Percentiles rank a stretch among this genome's conserved stretches.
phyloP scores from a whole-genome alignment of 23 red algal species.

The Cyanidium caldarium region DNA sequence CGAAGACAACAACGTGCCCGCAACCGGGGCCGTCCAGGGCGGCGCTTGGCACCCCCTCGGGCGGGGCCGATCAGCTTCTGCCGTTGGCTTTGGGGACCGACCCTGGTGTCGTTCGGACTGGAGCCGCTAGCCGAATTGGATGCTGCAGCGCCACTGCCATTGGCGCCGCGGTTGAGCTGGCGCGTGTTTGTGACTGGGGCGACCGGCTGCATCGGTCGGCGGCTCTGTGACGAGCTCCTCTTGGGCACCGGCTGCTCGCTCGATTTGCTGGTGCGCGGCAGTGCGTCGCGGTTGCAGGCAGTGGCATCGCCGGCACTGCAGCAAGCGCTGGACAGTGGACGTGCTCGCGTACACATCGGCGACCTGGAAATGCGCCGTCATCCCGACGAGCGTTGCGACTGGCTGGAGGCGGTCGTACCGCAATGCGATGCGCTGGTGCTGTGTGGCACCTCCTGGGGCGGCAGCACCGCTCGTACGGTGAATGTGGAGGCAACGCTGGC shows the following conservation, averaged over 20 bases:
- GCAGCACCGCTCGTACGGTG: not conserved
- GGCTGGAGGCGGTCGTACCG: not conserved
- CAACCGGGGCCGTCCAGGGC: too few species aligned
- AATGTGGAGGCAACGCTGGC: not conserved
- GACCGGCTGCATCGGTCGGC: not conserved
- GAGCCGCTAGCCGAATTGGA: too few species aligned
- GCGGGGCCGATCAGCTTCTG: too few species aligned
- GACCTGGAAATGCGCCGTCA: not conserved
- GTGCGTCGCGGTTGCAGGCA: not conserved
- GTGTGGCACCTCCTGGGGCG: not conserved
- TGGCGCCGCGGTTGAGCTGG: not conserved
- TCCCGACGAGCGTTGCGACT: not conserved
- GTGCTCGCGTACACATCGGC: not conserved
- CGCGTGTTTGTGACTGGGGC: not conserved
- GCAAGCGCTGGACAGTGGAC: not conserved
- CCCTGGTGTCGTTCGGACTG: too few species aligned
- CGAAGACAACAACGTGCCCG: too few species aligned
- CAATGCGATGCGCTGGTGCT: not conserved
- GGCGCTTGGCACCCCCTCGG: too few species aligned
- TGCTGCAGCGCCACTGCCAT: too few species aligned
- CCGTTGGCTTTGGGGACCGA: too few species aligned
- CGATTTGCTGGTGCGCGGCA: not conserved
- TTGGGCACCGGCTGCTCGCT: not conserved
- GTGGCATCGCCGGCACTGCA: not conserved
- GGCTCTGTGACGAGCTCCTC: not conserved